Conservation (phyloP, 1,284 basidiomycete genomes). For the Salmacisia buchloeana region DNA sequence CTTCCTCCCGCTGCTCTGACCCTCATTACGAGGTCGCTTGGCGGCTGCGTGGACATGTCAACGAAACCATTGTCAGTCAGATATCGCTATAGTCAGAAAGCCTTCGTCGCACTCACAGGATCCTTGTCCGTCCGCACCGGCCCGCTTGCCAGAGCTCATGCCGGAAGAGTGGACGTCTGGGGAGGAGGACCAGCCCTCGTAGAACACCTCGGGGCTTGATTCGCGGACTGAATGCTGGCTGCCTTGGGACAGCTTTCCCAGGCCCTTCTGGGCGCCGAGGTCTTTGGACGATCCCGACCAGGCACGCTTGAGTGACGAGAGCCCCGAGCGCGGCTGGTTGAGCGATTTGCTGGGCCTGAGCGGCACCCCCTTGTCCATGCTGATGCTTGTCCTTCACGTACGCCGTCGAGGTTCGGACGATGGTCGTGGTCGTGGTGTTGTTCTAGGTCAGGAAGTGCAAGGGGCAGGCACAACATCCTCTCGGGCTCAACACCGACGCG, state of each 20-base stretch:
- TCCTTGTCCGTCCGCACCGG: neutral
- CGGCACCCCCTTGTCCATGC: too few relatives aligned
- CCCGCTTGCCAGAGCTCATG: neutral
- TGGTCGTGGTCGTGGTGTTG: too few relatives aligned
- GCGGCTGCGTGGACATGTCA: neutral
- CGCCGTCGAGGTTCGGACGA: too few relatives aligned
- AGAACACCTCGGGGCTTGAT: conserved; percentile 5
- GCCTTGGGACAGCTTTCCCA: neutral
- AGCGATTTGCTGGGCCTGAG: neutral
- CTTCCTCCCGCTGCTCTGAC: neutral
- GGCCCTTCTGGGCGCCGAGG: neutral
- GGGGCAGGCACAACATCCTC: too few relatives aligned
- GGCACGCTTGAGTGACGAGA: neutral
- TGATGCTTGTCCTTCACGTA: too few relatives aligned
- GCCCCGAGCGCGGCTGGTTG: neutral
- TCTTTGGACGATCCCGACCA: conserved; percentile 6
- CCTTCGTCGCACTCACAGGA: neutral
- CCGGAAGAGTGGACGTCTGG: neutral
- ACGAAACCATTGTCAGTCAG: neutral
- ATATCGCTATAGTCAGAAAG: too few relatives aligned
- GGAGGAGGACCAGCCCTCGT: conserved; percentile 5
- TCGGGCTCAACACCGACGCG: too few relatives aligned
- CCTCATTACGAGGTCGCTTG: neutral
- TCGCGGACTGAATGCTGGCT: neutral
- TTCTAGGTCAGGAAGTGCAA: too few relatives aligned